Base-by-base conservation (phyloP, 2,329 filamentous ascomycete genomes). In the Microdochium bolleyi region DNA sequence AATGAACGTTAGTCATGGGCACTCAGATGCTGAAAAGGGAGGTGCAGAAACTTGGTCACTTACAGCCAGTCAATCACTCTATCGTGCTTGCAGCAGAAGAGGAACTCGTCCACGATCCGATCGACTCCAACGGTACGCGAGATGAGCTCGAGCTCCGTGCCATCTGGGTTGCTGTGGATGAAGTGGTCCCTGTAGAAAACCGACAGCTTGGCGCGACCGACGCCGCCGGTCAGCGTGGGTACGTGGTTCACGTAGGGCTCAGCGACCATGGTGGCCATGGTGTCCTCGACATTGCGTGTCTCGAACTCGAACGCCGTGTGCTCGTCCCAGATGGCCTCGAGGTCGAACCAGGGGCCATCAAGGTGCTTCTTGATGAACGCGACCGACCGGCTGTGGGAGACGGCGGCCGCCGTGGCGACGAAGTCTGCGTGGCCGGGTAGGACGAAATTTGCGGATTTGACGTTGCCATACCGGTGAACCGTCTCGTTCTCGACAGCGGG, bases 221-320 rank as follows among this genome's bases (percentile, higher is more conserved):
- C 77, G 1, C 88, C 88, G 2, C 88, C 88, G 0, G 83, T 85
- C 56, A 83, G 75, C 0, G 86, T 89, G 0, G 87, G 84, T 2
- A 90, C 74, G 62, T 91, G 85, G 62, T 91, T 91, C 1, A 92
- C 87, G 61, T 91, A 90, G 1, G 87, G 88, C 64, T 89, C 82
- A 49, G 84, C 75, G 1, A 90, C 86, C 87, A 92, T 91, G 0
- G 87, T 91, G n/a, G 75, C 76, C 87, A 92, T 91, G 0, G 87
- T 92, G 57, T 82, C 79, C 56, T 82, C 82, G 0, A 89, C 86
- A 2, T 80, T 81, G 11, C 86, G 77, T 52, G 84, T 80, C 1
- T 67, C 80, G 63, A 92, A 92, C 63, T 91, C 86, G 58, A 79
- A 86, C 46, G 77, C 76, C 0, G 84, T 87, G 64, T 92, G 87